Evolutionary conservation across 2,329 filamentous ascomycete species (phyloP).

Genomic region (Pseudonectria foliicola): DNA sequence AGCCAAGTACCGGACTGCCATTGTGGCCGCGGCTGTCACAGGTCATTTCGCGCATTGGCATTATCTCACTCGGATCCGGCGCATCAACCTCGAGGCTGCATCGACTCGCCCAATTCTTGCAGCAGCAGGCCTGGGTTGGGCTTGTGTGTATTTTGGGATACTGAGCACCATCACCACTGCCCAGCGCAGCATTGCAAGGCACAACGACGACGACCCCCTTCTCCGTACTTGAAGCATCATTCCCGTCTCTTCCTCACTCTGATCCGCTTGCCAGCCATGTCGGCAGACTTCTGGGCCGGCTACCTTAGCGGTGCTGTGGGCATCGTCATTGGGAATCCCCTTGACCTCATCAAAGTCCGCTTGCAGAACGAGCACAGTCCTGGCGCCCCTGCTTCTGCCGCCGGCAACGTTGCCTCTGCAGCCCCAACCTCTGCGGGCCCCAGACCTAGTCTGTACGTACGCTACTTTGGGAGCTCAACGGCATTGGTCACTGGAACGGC

Average conservation of each 20-base stretch:
- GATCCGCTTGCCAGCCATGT: slow-evolving; percentile 61
- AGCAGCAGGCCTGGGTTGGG: slow-evolving; percentile 16
- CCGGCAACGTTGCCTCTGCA: slow-evolving; percentile 3
- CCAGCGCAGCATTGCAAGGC: slow-evolving; percentile 13
- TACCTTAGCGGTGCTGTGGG: slow-evolving; percentile 81
- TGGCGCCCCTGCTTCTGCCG: slow-evolving; percentile 3
- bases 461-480: slow-evolving; percentile 22
- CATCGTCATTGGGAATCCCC: slow-evolving; percentile 82
- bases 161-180: slow-evolving; percentile 17
- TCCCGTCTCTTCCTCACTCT: too few relatives aligned
- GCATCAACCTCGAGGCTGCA: slow-evolving; percentile 12
- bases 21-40: slow-evolving; percentile 17
- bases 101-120: slow-evolving; percentile 14
- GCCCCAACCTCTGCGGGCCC: slow-evolving; percentile 5
- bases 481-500: slow-evolving; percentile 59
- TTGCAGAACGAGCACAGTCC: slow-evolving; percentile 53
- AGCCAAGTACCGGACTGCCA: slow-evolving; percentile 15
- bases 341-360: slow-evolving; percentile 59
- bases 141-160: slow-evolving; percentile 16
- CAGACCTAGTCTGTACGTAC: slow-evolving; percentile 4
- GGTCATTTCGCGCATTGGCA: slow-evolving; percentile 21
- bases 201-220: slow-evolving; percentile 6
- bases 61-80: slow-evolving; percentile 15
- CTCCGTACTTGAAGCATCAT: slow-evolving; percentile 3
- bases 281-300: slow-evolving; percentile 88